phyloP scores from a whole-genome alignment of 202 grass and related monocot genomes.

The Carex arenaria region DNA sequence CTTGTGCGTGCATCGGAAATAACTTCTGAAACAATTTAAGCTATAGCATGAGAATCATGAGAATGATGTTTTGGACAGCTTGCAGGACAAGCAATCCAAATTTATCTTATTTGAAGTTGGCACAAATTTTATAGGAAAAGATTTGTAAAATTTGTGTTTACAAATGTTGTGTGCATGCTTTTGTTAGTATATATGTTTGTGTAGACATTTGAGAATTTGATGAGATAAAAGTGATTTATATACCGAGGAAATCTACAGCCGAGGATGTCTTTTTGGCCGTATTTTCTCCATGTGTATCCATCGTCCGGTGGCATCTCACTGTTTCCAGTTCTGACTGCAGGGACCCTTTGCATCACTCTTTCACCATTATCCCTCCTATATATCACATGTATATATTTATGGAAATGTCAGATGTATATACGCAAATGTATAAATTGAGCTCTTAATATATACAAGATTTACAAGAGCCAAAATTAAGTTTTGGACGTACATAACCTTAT shows the following conservation, averaged over 20 bases:
- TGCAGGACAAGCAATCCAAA: background rate
- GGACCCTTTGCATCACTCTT: slow-evolving; percentile 30
- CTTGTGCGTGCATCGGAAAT: slow-evolving; percentile 91
- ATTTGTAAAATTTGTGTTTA: background rate
- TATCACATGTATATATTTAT: background rate
- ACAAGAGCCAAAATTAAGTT: background rate
- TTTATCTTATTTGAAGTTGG: background rate
- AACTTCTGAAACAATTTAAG: slow-evolving; percentile 44
- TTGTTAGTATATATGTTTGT: background rate
- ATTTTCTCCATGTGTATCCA: slow-evolving; percentile 93
- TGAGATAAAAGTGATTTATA: background rate
- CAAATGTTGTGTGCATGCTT: background rate
- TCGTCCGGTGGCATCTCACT: slow-evolving; percentile 72
- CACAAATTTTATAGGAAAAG: background rate
- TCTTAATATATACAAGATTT: background rate
- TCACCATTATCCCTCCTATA: slow-evolving; percentile 48
- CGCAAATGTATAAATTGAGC: background rate
- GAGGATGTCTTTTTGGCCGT: slow-evolving; percentile 85
- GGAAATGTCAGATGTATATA: background rate
- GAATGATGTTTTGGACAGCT: background rate
- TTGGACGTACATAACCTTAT: background rate
- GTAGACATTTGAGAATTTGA: background rate
- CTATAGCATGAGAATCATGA: background rate
- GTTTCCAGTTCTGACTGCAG: slow-evolving; percentile 48
- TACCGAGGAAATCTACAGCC: slow-evolving; percentile 69